A percentile compares a stretch with the other conserved stretches of the same genome.
Conservation (phyloP, 2,329 filamentous ascomycete species). For the Pestalotiopsis sp. region DNA sequence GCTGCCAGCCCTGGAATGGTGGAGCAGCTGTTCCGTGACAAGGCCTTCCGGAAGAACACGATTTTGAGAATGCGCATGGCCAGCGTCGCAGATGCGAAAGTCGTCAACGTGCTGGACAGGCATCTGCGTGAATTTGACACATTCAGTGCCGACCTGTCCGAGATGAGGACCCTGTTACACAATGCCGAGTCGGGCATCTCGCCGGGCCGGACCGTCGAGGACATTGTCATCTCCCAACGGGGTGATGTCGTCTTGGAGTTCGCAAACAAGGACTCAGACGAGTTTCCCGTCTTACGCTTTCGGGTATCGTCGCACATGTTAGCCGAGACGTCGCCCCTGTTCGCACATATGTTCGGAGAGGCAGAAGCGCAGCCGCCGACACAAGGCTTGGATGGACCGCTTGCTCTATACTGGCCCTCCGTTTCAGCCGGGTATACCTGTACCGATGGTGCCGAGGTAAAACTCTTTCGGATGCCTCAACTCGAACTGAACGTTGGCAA, state of each 20-base stretch:
- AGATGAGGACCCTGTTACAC: constrained; percentile 43
- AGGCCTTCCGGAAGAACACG: constrained; percentile 42
- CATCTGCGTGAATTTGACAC: constrained; percentile 48
- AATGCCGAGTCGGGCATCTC: constrained; percentile 43
- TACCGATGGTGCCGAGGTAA: constrained; percentile 46
- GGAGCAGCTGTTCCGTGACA: constrained; percentile 45
- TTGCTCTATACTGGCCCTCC: constrained; percentile 30
- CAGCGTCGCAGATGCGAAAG: constrained; percentile 45
- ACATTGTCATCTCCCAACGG: constrained; percentile 44
- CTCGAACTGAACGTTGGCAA: constrained; percentile 44
- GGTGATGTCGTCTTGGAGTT: constrained; percentile 58
- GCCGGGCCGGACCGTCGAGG: constrained; percentile 40
- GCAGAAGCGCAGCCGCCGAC: not conserved
- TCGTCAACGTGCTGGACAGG: constrained; percentile 49
- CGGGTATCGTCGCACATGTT: constrained; percentile 54
- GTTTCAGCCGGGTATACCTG: constrained; percentile 39
- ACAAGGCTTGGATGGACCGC: not conserved
- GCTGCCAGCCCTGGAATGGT: constrained; percentile 45
- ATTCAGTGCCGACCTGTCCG: constrained; percentile 43
- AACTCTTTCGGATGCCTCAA: constrained; percentile 56
- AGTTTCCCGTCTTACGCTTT: constrained; percentile 47
- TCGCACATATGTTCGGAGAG: constrained; percentile 47
- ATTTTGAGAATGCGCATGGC: constrained; percentile 50
- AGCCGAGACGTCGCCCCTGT: constrained; percentile 54
- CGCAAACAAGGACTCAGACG: constrained; percentile 41